Evolutionary conservation across 2,329 filamentous ascomycete species (phyloP).

Genomic region (Ustulina deusta): DNA sequence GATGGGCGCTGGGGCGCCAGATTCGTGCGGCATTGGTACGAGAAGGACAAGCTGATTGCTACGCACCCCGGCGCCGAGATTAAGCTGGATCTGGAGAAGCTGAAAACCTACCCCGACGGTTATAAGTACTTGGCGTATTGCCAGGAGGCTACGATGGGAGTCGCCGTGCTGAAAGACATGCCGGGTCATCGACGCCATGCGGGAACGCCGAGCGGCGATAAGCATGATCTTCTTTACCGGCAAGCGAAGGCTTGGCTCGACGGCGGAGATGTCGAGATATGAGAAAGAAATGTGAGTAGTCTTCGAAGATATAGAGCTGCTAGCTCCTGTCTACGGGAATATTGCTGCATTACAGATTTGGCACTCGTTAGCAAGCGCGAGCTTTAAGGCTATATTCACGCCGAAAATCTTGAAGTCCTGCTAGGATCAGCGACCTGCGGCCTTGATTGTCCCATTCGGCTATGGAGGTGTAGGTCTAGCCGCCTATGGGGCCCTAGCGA

Average conservation of each 20-base stretch:
- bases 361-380: too few species aligned
- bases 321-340: too few species aligned
- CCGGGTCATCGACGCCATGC: not conserved
- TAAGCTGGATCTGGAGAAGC: not conserved
- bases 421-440: too few species aligned
- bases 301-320: too few species aligned
- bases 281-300: too few species aligned
- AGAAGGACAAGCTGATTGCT: not conserved
- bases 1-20: not conserved
- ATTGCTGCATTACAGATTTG: too few species aligned
- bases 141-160: not conserved
- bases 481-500: too few species aligned
- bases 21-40: not conserved
- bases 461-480: too few species aligned
- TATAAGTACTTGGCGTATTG: not conserved
- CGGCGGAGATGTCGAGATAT: not conserved
- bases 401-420: too few species aligned
- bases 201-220: not conserved
- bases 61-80: not conserved
- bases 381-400: too few species aligned
- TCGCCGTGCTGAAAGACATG: not conserved
- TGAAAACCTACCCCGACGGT: not conserved
- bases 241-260: not conserved
- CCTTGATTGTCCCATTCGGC: too few species aligned
- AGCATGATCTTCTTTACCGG: not conserved